Percentiles rank a stretch among this genome's conserved stretches.
Evolutionary conservation across 2,329 filamentous ascomycete genomes (phyloP).

Genomic region (Alternaria alternata): DNA sequence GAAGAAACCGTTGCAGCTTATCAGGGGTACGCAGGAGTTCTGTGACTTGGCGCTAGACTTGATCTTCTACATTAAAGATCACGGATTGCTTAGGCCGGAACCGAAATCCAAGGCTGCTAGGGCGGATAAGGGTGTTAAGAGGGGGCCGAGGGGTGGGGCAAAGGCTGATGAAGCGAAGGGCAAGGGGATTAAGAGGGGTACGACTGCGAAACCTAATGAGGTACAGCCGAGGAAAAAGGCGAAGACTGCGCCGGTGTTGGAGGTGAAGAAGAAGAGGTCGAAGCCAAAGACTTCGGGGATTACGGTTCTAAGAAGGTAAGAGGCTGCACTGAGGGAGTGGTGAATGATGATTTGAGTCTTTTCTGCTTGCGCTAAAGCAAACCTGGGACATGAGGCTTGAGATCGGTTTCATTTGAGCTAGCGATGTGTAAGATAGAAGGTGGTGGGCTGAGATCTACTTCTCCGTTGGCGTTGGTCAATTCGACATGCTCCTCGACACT

Average conservation of each 20-base stretch:
- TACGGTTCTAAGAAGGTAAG: constrained; percentile 11
- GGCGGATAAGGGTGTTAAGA: constrained; percentile 28
- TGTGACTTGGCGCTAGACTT: constrained; percentile 43
- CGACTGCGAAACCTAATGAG: constrained; percentile 12
- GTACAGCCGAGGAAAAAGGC: constrained; percentile 32
- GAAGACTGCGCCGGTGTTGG: constrained; percentile 20
- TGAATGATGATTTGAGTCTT: neutral
- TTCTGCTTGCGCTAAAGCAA: neutral
- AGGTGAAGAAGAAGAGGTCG: constrained; percentile 12
- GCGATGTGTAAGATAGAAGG: neutral
- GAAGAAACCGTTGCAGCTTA: constrained; percentile 24
- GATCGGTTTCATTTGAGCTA: neutral
- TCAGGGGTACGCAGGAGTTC: constrained; percentile 45
- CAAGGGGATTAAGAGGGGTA: constrained; percentile 10
- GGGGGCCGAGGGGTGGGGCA: constrained; percentile 14
- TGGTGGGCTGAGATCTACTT: neutral
- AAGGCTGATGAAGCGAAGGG: neutral
- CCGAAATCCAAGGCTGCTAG: constrained; percentile 19
- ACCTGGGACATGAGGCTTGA: neutral
- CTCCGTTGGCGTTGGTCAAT: neutral
- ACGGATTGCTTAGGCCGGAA: constrained; percentile 27
- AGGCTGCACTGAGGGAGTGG: neutral
- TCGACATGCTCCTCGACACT: neutral
- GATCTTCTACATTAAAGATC: constrained; percentile 40
- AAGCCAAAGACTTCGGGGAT: neutral